A percentile compares a stretch with the other conserved stretches of the same genome.
Conservation (phyloP, 2,329 filamentous ascomycete species). For the Aspergillus fijiensis region DNA sequence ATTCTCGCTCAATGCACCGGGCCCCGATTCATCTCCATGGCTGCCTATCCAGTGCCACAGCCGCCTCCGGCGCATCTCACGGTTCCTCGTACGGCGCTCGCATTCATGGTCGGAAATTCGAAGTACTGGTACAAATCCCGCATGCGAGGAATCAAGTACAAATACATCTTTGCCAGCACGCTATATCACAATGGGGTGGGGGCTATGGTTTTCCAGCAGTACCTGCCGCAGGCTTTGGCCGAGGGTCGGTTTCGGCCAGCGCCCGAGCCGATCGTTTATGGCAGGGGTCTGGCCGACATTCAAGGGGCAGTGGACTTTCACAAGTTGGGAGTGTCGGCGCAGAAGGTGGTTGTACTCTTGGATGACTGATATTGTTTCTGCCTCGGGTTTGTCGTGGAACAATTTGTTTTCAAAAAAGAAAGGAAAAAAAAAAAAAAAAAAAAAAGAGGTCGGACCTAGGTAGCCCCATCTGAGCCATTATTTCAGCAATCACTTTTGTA, state of each 20-base stretch:
- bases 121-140: background rate
- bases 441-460: no score
- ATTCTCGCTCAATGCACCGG: background rate
- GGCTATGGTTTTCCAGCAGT: background rate
- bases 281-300: slow-evolving; percentile 44
- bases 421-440: no score
- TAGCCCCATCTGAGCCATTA: no score
- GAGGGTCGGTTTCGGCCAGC: slow-evolving; percentile 34
- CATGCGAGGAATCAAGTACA: background rate
- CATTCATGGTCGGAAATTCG: background rate
- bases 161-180: background rate
- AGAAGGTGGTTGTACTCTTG: slow-evolving; percentile 43
- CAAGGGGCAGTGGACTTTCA: slow-evolving; percentile 44
- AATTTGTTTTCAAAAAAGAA: no score
- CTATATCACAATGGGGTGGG: background rate
- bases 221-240: background rate
- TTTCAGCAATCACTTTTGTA: no score
- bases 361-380: background rate
- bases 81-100: background rate
- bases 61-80: background rate
- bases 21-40: slow-evolving; percentile 1
- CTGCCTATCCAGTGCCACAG: background rate
- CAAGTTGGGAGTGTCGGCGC: slow-evolving; percentile 43
- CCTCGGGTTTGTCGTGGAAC: no score
- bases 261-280: slow-evolving; percentile 44